Percentiles rank a stretch among this genome's conserved stretches.
phyloP scores from a whole-genome alignment of 495 filamentous ascomycete species.

The Chlorociboria aeruginascens region DNA sequence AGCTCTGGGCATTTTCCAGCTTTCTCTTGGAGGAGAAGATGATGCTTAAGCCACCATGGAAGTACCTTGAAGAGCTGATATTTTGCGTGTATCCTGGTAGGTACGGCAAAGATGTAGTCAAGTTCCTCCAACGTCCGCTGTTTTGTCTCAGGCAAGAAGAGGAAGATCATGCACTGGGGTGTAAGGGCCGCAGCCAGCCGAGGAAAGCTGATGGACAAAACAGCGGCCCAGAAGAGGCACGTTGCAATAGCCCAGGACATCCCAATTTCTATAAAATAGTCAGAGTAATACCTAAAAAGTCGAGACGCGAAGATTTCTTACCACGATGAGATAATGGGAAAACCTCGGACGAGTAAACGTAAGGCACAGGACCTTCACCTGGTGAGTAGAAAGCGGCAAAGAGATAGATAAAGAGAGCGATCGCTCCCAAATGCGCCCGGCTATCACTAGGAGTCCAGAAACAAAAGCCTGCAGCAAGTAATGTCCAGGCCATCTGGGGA shows the following conservation, averaged over 20 bases:
- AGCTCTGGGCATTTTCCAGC: constrained; percentile 37
- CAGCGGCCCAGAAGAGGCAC: constrained; percentile 53
- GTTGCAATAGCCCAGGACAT: constrained; percentile 66
- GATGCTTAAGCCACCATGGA: constrained; percentile 59
- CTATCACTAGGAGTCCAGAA: constrained; percentile 46
- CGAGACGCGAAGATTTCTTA: too few relatives aligned
- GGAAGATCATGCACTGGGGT: constrained; percentile 55
- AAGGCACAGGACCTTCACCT: constrained; percentile 75
- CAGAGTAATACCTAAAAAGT: too few relatives aligned
- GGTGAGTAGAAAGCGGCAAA: constrained; percentile 66
- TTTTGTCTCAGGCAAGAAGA: constrained; percentile 57
- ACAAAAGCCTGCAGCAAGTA: constrained; percentile 59
- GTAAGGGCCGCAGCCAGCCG: constrained; percentile 49
- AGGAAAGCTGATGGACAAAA: constrained; percentile 55
- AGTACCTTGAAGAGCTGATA: constrained; percentile 52
- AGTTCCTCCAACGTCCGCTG: constrained; percentile 62
- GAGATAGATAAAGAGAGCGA: constrained; percentile 61
- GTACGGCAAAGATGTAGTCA: constrained; percentile 71
- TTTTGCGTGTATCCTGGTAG: constrained; percentile 43
- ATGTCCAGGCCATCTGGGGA: constrained; percentile 71
- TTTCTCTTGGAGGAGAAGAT: constrained; percentile 45
- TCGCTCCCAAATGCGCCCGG: constrained; percentile 44
- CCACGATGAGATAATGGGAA: constrained; percentile 64
- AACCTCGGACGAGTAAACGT: constrained; percentile 69
- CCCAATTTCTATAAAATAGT: too few relatives aligned